A percentile compares a stretch with the other conserved stretches of the same genome.
phyloP scores from a whole-genome alignment of 169 alveolate genomes.

The Eimeria sp. region DNA sequence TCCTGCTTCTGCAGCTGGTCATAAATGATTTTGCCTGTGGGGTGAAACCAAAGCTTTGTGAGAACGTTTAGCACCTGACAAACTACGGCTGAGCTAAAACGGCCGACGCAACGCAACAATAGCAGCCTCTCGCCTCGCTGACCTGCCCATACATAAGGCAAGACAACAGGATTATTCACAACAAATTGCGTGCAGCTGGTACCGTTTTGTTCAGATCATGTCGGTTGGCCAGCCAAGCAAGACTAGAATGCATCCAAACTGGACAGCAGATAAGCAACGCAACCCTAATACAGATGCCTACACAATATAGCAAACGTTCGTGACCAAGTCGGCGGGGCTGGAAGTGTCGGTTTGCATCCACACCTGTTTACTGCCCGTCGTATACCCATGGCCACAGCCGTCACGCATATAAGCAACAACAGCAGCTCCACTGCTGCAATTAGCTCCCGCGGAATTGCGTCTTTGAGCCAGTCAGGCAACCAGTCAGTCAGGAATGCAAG shows the following conservation, averaged over 20 bases:
- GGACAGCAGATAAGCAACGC: neutral
- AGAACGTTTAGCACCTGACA: neutral
- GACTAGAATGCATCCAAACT: neutral
- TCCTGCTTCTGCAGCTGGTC: neutral
- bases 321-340: neutral
- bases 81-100: neutral
- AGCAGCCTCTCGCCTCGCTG: neutral
- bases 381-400: neutral
- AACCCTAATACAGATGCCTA: neutral
- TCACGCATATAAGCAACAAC: slow-evolving; percentile 16
- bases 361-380: slow-evolving; percentile 40
- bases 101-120: neutral
- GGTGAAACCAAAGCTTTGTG: neutral
- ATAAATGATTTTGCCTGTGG: neutral
- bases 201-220: neutral
- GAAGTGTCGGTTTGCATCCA: neutral
- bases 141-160: neutral
- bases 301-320: neutral
- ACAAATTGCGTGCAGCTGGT: no score
- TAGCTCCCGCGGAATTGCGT: slow-evolving; percentile 58
- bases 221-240: neutral
- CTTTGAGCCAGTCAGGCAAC: slow-evolving; percentile 77
- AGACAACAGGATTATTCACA: neutral
- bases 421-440: slow-evolving; percentile 60
- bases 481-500: slow-evolving; percentile 68